Evolutionary conservation across 2,329 filamentous ascomycete species (phyloP), one percentile per base, ranked within the genome.

Genomic region (Pseudophaeomoniella oleicola): DNA sequence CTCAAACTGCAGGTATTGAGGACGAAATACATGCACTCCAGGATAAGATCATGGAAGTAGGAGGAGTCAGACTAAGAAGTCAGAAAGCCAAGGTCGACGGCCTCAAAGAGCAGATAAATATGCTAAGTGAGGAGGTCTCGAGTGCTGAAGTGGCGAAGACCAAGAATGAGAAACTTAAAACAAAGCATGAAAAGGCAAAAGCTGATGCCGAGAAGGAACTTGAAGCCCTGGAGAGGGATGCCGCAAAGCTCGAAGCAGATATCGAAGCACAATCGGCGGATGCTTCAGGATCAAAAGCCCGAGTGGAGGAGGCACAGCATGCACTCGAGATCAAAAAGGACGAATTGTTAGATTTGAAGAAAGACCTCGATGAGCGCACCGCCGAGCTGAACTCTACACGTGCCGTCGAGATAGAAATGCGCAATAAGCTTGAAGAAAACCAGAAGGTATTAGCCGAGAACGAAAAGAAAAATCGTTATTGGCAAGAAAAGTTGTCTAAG

Each of bases 21-120:
- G 78, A 79, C 16, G 90, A 96, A 57, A 96, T 98, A 59, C 88
- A 93, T 60, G 71, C 71, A 14, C 67, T 98, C 1, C 88, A 98
- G 54, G 80, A 90, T 68, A 93, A 87, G 66, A 98, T 98, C 51
- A 96, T 98, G 90, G 81, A 94, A 58, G 80, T 94, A 44, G 90
- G 90, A 52, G 90, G 90, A 59, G 86, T 96, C 50, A 86, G 84
- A 59, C 75, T 98, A 13, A 79, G 90, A 38, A 74, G 79, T 13
- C 88, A 98, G 55, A 87, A 90, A 48, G 78, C 84, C 42, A 92
- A 82, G 64, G 86, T 98, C 19, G 88, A 96, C 53, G 72, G 78
- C 4, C 65, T 92, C 44, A 94, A 92, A 55, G 81, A 86, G 49
- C 79, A 93, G 53, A 86, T 96, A 38, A 67, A 79, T 34, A 74